These are phyloP conservation scores for Aspergillus panamensis DNA, from an alignment of 495 filamentous ascomycete species.

Conservation along the genomic window DNA sequence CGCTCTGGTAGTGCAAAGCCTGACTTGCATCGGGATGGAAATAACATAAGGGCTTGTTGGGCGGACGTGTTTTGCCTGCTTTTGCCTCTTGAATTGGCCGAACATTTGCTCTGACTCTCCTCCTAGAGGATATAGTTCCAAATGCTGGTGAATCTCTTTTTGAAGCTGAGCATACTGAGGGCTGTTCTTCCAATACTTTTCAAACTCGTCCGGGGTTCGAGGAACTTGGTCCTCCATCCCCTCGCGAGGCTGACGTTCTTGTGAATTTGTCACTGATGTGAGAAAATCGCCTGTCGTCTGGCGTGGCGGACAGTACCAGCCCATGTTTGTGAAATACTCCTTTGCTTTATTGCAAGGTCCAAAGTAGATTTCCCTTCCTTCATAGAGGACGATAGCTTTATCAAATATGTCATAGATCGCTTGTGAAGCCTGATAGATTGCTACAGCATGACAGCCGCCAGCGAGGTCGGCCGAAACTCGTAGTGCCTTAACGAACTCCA, in stretches of 20 bases:
- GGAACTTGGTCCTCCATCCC: slow-evolving; percentile 65
- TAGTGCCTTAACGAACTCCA: slow-evolving; percentile 67
- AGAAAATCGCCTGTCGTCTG: slow-evolving; percentile 69
- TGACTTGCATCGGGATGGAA: slow-evolving; percentile 45
- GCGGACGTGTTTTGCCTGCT: slow-evolving; percentile 43
- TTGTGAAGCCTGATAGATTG: slow-evolving; percentile 81
- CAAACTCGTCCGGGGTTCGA: slow-evolving; percentile 68
- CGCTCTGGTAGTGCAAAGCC: slow-evolving; percentile 47
- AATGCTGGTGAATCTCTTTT: slow-evolving; percentile 48
- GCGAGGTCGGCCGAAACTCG: slow-evolving; percentile 70
- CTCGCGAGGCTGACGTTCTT: slow-evolving; percentile 55
- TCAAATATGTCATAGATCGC: slow-evolving; percentile 71
- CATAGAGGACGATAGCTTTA: slow-evolving; percentile 59
- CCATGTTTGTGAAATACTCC: slow-evolving; percentile 59
- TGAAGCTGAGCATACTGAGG: slow-evolving; percentile 46
- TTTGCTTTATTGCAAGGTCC: slow-evolving; percentile 56
- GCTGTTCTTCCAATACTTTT: slow-evolving; percentile 56
- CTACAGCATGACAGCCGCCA: slow-evolving; percentile 72
- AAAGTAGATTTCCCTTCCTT: slow-evolving; percentile 66
- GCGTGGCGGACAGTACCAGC: slow-evolving; percentile 56
- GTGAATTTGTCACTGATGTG: slow-evolving; percentile 66
- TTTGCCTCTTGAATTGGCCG: slow-evolving; percentile 30
- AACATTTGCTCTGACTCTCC: slow-evolving; percentile 33
- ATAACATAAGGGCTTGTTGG: slow-evolving; percentile 46
- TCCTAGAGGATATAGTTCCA: slow-evolving; percentile 36